Evolutionary conservation across 805 yeast genomes (phyloP).

Genomic region (Monosporozyma servazzii): DNA sequence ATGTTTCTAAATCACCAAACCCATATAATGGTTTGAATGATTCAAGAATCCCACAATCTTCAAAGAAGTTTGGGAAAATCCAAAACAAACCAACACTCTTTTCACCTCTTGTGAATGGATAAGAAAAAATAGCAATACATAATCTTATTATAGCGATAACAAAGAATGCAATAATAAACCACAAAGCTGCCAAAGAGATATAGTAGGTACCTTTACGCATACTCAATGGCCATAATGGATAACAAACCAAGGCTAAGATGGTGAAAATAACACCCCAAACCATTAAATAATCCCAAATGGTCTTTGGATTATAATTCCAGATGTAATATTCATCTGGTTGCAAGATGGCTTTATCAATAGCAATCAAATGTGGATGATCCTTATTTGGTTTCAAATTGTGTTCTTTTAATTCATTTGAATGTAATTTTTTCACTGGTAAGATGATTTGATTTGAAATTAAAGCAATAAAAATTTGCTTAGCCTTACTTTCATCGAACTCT

Average conservation of each 20-base stretch:
- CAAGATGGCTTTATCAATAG: conserved; percentile 48
- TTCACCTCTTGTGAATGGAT: conserved; percentile 14
- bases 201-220: conserved; percentile 92
- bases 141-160: conserved; percentile 71
- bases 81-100: conserved; percentile 58
- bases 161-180: conserved; percentile 66
- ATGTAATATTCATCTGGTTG: conserved; percentile 63
- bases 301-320: conserved; percentile 72
- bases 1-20: conserved; percentile 49
- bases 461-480: conserved; percentile 51
- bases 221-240: conserved; percentile 91
- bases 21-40: conserved; percentile 86
- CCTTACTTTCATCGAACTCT: conserved; percentile 26
- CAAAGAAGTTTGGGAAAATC: conserved; percentile 93
- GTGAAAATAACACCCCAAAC: conserved; percentile 44
- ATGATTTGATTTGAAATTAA: conserved; percentile 68
- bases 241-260: conserved; percentile 57
- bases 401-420: conserved; percentile 54
- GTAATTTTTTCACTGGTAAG: conserved; percentile 66
- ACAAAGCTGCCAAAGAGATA: conserved; percentile 66
- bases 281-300: conserved; percentile 35
- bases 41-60: conserved; percentile 87
- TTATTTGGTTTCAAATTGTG: conserved; percentile 55
- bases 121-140: conserved; percentile 44
- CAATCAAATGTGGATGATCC: conserved; percentile 50